Evolutionary conservation across 1,284 basidiomycete genomes (phyloP), one percentile per base, ranked within the genome.

Genomic region (Ceratobasidium papillatum): DNA sequence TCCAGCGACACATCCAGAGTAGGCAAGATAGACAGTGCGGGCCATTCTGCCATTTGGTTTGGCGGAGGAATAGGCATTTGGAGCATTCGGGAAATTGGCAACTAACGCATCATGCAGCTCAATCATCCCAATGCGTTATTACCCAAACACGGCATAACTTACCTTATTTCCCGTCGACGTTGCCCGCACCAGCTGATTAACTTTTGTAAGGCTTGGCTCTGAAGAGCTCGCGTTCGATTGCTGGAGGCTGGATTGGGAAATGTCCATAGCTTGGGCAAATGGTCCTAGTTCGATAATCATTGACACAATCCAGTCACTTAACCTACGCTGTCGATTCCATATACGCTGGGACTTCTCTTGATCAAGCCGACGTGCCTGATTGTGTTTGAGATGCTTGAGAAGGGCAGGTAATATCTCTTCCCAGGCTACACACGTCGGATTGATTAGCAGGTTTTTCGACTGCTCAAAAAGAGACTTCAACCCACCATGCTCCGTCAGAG

Each of bases 401-500:
- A 64, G 47, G 9, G 30, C 12, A 8, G 62, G 62, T 1, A 32
- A 34, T 11, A 47, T 34, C 19, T 25, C 27, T 62, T 62, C 38
- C 61, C 61, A 62, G 17, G 8, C 61, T 62, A 41, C n/a, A n/a
- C n/a, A n/a, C n/a, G 38, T 17, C 9, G 14, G 17, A 43, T n/a
- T 17, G 14, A 19, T 34, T 43, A 43, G 12, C 19, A 4, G 7
- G 61, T 3, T 7, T 14, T 14, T 43, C n/a, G 41, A n/a, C 19
- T 19, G n/a, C n/a, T n/a, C n/a, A 17, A n/a, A 14, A 43, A 19
- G 41, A 25, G 41, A 41, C 19, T 14, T 3, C 17, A 30, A 49
- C 64, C 36, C 36, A 66, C 64, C 17, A 19, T 32, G 47, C n/a
- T 52, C 47, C 7, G 43, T 65, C 5, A 65, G 49, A 1, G 63